Base-by-base conservation (phyloP, 2,329 filamentous ascomycete genomes). In the Neonectria ditissima region DNA sequence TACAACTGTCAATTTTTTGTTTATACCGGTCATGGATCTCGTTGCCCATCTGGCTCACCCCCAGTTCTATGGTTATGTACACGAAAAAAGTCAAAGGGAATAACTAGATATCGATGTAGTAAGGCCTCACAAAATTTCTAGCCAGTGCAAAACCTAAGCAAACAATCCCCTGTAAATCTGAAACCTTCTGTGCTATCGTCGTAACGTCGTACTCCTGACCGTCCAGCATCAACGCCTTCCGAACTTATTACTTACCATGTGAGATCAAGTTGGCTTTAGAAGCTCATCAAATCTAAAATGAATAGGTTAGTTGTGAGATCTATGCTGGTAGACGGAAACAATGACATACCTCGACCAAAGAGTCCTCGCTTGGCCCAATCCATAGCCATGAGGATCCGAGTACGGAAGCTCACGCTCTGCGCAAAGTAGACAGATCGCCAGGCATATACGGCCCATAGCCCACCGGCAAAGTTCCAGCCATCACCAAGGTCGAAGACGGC, bases 401-500 rank as follows among this genome's bases (percentile, higher is more conserved):
- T 99, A 70, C 96, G 85, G 63, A 98, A 86, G 79, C 94, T 97
- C 51, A 99, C 96, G 75, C 93, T 97, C 84, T 99, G 93, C 13
- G 96, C 94, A 82, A 99, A 99, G 80, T 99, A 99, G 14, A 97
- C 91, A 68, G 93, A 94, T 66, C 96, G 85, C 96, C 96, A 99
- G 34, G 97, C 88, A 78, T 99, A 99, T 52, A 98, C 95, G 0
- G 94, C 96, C 85, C 97, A 86, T 48, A 99, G 80, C 0, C 96
- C 96, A 54, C 96, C 96, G 1, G 89, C 89, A 61, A 96, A 81
- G 71, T 86, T 94, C 83, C 91, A 86, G 0, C 93, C 94, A 45
- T 90, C 87, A 8, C 88, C 88, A 57, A 96, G 88, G 76, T 99
- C 96, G 74, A 99, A 99, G 43, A 99, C 90, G 5, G 96, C 96